These are phyloP conservation scores for Parafenestella ontariensis DNA, from an alignment of 2,329 filamentous ascomycete genomes.

Conservation along the genomic window DNA sequence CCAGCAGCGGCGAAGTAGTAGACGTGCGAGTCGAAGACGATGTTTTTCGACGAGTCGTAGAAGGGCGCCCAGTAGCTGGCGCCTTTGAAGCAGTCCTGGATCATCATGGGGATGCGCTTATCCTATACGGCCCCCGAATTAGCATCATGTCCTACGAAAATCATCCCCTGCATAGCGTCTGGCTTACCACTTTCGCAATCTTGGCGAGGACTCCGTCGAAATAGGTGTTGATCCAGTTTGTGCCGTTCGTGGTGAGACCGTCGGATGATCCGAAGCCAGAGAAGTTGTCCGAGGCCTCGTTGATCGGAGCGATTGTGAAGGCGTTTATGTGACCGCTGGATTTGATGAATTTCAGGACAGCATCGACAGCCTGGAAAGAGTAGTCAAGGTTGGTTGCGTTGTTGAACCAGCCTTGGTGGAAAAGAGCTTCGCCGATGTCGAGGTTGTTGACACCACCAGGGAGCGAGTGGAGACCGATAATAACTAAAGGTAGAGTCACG, in stretches of 20 bases:
- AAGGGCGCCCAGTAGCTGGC: constrained; percentile 25
- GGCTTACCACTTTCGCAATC: too few relatives aligned
- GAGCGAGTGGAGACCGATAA: constrained; percentile 45
- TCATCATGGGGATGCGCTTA: constrained; percentile 23
- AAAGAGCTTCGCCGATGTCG: constrained; percentile 23
- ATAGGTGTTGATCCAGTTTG: constrained; percentile 44
- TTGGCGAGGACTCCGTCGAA: constrained; percentile 25
- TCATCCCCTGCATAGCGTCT: too few relatives aligned
- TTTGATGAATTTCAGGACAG: constrained; percentile 43
- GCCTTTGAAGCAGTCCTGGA: constrained; percentile 27
- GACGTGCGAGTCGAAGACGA: constrained; percentile 33
- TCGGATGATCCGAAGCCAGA: constrained; percentile 41
- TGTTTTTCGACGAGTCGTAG: constrained; percentile 17
- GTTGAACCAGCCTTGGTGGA: constrained; percentile 46
- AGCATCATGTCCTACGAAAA: too few relatives aligned
- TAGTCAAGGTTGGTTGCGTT: constrained; percentile 45
- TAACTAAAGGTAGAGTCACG: too few relatives aligned
- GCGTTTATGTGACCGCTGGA: constrained; percentile 33
- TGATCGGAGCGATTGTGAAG: constrained; percentile 49
- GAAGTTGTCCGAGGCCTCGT: constrained; percentile 48
- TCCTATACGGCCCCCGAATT: too few relatives aligned
- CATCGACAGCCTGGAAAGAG: constrained; percentile 41
- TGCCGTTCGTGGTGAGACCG: constrained; percentile 36
- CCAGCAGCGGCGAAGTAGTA: constrained; percentile 32
- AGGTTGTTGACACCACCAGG: constrained; percentile 41